Percentiles rank a stretch among this genome's conserved stretches.
Conservation (phyloP, 371 early-diverging fungal genomes). For the Phascolomyces articulosus region DNA sequence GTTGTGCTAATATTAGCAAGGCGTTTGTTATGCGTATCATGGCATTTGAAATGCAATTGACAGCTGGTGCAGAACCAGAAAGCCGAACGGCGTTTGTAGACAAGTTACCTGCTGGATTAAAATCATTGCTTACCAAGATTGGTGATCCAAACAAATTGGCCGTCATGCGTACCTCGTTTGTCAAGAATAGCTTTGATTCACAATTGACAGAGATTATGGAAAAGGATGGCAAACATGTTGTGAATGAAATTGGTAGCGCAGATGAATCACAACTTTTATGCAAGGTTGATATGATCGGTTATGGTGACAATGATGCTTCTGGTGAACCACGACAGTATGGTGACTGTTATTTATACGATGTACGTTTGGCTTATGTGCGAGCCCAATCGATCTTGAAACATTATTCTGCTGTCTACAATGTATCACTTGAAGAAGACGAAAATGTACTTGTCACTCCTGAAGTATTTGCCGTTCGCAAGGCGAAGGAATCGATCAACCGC, state of each 20-base stretch:
- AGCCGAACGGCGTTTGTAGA: constrained; percentile 14
- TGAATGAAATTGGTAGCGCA: constrained; percentile 21
- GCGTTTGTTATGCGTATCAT: constrained; percentile 45
- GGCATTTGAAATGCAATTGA: constrained; percentile 44
- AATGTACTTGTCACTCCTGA: constrained; percentile 24
- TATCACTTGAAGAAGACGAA: background rate
- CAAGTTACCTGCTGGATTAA: constrained; percentile 42
- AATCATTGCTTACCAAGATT: constrained; percentile 34
- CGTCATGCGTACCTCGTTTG: constrained; percentile 25
- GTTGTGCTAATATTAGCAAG: constrained; percentile 43
- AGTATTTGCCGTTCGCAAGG: constrained; percentile 23
- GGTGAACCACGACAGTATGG: constrained; percentile 45
- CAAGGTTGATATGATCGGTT: constrained; percentile 20
- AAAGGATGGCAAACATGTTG: constrained; percentile 15
- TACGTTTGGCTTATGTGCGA: constrained; percentile 26
- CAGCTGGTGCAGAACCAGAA: constrained; percentile 21
- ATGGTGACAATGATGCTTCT: constrained; percentile 29
- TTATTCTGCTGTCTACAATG: constrained; percentile 12
- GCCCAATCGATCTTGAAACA: constrained; percentile 25
- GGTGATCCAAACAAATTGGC: constrained; percentile 36
- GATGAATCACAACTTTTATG: constrained; percentile 12
- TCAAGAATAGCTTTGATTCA: constrained; percentile 33
- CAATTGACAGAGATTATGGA: constrained; percentile 8
- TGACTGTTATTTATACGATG: constrained; percentile 42
- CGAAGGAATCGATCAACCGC: constrained; percentile 18